Evolutionary conservation across 257 asterid genomes (phyloP).

Genomic region (Henckelia pumila): DNA sequence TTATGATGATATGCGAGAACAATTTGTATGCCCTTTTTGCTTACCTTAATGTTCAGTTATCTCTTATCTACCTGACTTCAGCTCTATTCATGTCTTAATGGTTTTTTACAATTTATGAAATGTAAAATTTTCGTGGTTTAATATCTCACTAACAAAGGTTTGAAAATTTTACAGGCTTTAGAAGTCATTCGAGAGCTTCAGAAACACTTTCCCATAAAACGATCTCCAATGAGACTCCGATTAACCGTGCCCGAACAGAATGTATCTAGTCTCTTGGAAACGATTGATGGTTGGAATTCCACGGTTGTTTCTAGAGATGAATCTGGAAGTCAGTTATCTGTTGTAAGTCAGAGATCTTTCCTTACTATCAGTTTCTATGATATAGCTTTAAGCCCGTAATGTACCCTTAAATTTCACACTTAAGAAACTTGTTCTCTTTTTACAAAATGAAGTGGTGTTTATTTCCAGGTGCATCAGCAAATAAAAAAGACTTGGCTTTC

Average conservation of each 20-base stretch:
- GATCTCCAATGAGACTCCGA: slow-evolving; percentile 90
- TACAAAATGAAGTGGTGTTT: neutral
- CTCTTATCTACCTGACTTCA: neutral
- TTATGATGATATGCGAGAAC: neutral
- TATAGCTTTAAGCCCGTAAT: neutral
- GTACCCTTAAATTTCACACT: neutral
- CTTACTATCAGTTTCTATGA: neutral
- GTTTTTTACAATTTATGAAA: neutral
- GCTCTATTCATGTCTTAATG: neutral
- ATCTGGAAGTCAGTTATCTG: slow-evolving; percentile 58
- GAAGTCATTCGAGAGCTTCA: slow-evolving; percentile 94
- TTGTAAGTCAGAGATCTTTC: slow-evolving; percentile 49
- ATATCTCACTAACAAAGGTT: slow-evolving; percentile 13
- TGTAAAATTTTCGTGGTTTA: neutral
- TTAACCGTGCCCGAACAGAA: slow-evolving; percentile 51
- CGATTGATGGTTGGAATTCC: slow-evolving; percentile 59
- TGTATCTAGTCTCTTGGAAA: slow-evolving; percentile 50
- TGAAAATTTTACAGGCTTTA: slow-evolving; percentile 55
- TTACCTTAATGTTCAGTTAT: neutral
- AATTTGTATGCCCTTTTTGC: neutral
- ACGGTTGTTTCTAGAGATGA: slow-evolving; percentile 57
- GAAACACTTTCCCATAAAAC: slow-evolving; percentile 79
- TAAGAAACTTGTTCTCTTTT: neutral
- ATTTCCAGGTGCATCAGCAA: neutral
- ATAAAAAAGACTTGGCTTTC: neutral